Evolutionary conservation across 306 rosid genomes (phyloP), one percentile per base, ranked within the genome.

Genomic region (Delonix regia): DNA sequence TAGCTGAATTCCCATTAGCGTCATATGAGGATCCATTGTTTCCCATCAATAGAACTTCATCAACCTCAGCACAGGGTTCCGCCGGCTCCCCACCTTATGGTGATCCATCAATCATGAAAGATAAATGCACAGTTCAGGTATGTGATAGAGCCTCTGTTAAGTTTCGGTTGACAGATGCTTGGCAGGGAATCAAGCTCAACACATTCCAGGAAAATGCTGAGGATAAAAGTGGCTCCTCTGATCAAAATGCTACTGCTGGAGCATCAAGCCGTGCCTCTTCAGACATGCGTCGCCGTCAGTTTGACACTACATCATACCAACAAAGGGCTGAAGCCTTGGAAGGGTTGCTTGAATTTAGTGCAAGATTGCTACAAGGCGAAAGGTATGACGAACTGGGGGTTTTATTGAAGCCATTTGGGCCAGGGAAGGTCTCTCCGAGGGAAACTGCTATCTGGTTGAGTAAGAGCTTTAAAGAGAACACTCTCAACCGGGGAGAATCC

Each of bases 401-500:
- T 71, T 82, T 93, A 84, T 78, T 91, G 74, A 93, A 91, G 89
- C 98, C 98, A 28, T 93, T 93, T 81, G 98, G 98, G 42, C 97
- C 97, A 0, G 98, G 85, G 49, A 93, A 91, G 83, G 98, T 87
- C 76, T 91, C 97, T 76, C 95, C 98, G 0, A 88, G 98, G 68
- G 98, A 93, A 90, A 93, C 98, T 79, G 98, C 98, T 12, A 93
- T 93, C 77, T 93, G 98, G 98, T 86, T 93, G 83, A 83, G 93
- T 63, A 93, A 93, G 84, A 93, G 97, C 87, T 84, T 93, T 79
- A 93, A 93, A 83, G 90, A 86, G 68, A 93, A 86, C 75, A 82
- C 90, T 42, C 56, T 16, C 75, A 89, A 88, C 83, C 86, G 80
- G 78, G 94, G 85, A 67, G 85, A 75, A 66, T 22, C 57, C 25